These are phyloP conservation scores for Entomortierella lignicola DNA, from an alignment of 192 early-diverging fungal species.

Conservation along the genomic window DNA sequence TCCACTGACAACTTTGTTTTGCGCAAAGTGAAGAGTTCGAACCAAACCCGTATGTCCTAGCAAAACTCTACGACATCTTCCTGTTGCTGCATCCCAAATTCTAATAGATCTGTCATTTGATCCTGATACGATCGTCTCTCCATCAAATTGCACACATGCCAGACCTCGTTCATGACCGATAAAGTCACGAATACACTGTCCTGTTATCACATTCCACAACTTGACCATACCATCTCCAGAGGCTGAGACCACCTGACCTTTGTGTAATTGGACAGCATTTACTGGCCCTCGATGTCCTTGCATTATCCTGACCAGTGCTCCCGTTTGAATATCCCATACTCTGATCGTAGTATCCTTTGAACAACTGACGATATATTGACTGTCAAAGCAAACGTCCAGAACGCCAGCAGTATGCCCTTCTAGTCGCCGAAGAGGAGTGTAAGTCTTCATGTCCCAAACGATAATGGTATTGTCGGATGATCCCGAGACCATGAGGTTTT, in stretches of 20 bases:
- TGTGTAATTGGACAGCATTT: slow-evolving; percentile 88
- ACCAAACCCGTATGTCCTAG: slow-evolving; percentile 80
- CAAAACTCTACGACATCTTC: slow-evolving; percentile 69
- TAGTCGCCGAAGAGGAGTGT: slow-evolving; percentile 60
- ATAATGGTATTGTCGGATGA: slow-evolving; percentile 89
- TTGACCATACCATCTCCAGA: slow-evolving; percentile 86
- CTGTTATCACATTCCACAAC: slow-evolving; percentile 80
- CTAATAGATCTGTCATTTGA: slow-evolving; percentile 86
- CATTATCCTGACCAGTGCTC: slow-evolving; percentile 71
- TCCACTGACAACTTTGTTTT: slow-evolving; percentile 86
- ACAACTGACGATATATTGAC: slow-evolving; percentile 80
- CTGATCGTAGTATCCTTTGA: slow-evolving; percentile 94
- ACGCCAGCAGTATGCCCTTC: slow-evolving; percentile 84
- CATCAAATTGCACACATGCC: slow-evolving; percentile 89
- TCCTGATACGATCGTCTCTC: slow-evolving; percentile 79
- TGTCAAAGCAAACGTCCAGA: slow-evolving; percentile 87
- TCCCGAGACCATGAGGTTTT: slow-evolving; percentile 78
- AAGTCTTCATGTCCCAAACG: slow-evolving; percentile 80
- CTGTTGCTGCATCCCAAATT: slow-evolving; percentile 81
- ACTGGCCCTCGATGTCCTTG: slow-evolving; percentile 93
- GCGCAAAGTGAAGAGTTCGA: slow-evolving; percentile 88
- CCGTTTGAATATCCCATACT: slow-evolving; percentile 82
- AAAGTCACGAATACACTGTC: slow-evolving; percentile 79
- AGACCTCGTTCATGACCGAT: slow-evolving; percentile 83
- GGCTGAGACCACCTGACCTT: slow-evolving; percentile 80